Conservation (phyloP, 805 yeast genomes). For the Teunomyces stri region DNA sequence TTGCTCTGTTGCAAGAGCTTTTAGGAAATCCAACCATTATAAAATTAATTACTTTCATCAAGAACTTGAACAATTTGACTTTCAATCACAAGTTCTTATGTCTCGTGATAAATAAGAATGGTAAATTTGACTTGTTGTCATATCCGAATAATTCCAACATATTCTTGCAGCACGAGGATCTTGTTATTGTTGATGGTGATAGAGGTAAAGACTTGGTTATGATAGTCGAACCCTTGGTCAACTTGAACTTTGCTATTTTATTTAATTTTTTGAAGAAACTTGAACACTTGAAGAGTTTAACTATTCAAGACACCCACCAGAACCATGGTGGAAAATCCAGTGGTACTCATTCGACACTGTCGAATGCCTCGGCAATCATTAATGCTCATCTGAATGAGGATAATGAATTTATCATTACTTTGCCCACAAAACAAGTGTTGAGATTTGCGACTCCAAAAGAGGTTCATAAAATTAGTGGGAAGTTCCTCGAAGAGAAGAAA, state of each 20-base stretch:
- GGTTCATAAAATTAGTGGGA: constrained; percentile 56
- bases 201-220: constrained; percentile 78
- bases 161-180: constrained; percentile 54
- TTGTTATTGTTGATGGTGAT: constrained; percentile 80
- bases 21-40: constrained; percentile 25
- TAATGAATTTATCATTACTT: constrained; percentile 57
- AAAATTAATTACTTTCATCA: constrained; percentile 36
- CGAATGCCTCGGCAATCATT: constrained; percentile 35
- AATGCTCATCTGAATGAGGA: constrained; percentile 48
- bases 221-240: constrained; percentile 64
- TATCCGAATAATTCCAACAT: constrained; percentile 65
- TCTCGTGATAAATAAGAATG: constrained; percentile 58
- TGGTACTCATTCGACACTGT: constrained; percentile 39
- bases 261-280: constrained; percentile 73
- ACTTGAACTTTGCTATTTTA: constrained; percentile 63
- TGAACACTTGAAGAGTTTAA: constrained; percentile 58
- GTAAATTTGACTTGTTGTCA: constrained; percentile 67
- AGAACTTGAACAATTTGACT: constrained; percentile 40
- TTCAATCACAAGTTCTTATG: constrained; percentile 41
- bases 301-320: constrained; percentile 28
- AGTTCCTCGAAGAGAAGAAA: constrained; percentile 68
- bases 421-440: constrained; percentile 75
- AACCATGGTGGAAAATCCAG: constrained; percentile 17
- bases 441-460: constrained; percentile 77
- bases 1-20: constrained; percentile 25